Percentiles rank a stretch among this genome's conserved stretches.
These are phyloP conservation scores for Leptographium lundbergii DNA, from an alignment of 2,329 filamentous ascomycete genomes.

Conservation along the genomic window DNA sequence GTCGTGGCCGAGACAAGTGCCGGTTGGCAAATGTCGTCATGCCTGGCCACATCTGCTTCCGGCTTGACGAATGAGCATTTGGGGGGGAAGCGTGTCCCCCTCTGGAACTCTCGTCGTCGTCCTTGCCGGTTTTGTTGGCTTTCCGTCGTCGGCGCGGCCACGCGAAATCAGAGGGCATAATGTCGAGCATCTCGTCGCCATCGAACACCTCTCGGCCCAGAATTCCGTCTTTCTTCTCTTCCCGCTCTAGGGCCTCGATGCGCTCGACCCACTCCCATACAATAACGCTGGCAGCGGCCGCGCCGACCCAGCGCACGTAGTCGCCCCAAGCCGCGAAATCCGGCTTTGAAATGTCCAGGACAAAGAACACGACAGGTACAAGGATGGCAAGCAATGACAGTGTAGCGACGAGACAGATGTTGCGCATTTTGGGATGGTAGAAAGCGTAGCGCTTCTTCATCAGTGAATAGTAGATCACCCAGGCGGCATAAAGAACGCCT, in stretches of 20 bases:
- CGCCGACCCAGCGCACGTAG: slow-evolving; percentile 93
- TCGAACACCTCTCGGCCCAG: slow-evolving; percentile 85
- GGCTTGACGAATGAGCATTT: background rate
- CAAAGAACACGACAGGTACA: slow-evolving; percentile 86
- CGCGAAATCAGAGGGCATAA: slow-evolving; percentile 35
- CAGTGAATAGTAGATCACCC: slow-evolving; percentile 88
- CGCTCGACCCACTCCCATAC: slow-evolving; percentile 98
- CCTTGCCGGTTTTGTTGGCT: slow-evolving; percentile 17
- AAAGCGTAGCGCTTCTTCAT: slow-evolving; percentile 86
- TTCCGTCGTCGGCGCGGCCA: slow-evolving; percentile 29
- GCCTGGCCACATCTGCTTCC: background rate
- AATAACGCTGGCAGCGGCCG: slow-evolving; percentile 86
- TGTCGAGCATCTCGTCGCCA: slow-evolving; percentile 81
- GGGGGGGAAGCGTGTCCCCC: background rate
- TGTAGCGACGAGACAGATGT: slow-evolving; percentile 68
- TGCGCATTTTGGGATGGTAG: slow-evolving; percentile 82
- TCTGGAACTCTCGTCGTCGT: slow-evolving; percentile 8
- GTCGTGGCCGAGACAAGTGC: background rate
- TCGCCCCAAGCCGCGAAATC: slow-evolving; percentile 87
- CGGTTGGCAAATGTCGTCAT: background rate
- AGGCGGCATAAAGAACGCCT: slow-evolving; percentile 78
- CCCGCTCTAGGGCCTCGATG: slow-evolving; percentile 82
- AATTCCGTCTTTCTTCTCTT: slow-evolving; percentile 89
- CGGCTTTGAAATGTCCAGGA: slow-evolving; percentile 76
- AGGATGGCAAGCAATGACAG: slow-evolving; percentile 72